These are phyloP conservation scores for Tylopilus sp. DNA, from an alignment of 768 basidiomycete genomes.

Conservation along the genomic window DNA sequence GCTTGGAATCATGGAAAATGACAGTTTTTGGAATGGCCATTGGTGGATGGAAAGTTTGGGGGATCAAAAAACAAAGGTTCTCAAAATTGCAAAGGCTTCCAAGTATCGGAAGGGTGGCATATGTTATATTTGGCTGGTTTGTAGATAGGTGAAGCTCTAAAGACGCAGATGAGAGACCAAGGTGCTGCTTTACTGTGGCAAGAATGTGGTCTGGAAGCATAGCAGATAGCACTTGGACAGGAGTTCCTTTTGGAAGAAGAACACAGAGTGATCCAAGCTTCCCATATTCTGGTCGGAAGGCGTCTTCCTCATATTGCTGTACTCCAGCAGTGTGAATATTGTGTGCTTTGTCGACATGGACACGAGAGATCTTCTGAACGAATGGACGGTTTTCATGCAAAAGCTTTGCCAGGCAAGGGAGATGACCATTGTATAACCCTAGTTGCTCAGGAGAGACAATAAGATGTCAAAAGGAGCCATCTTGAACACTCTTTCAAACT, in stretches of 20 bases:
- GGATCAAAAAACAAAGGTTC: too few relatives aligned
- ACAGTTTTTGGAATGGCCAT: background rate
- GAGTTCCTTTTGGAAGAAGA: background rate
- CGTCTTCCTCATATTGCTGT: background rate
- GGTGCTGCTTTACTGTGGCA: too few relatives aligned
- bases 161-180: too few relatives aligned
- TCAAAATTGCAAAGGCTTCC: too few relatives aligned
- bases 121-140: too few relatives aligned
- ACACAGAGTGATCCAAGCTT: background rate
- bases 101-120: too few relatives aligned
- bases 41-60: background rate
- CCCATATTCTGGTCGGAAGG: background rate
- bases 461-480: background rate
- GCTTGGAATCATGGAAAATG: background rate
- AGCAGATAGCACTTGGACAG: too few relatives aligned
- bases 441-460: background rate
- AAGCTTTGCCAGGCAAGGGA: background rate
- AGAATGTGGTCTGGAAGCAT: too few relatives aligned
- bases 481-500: background rate
- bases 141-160: too few relatives aligned
- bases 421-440: background rate
- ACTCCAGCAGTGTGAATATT: background rate
- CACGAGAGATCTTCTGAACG: background rate
- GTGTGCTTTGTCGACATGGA: background rate
- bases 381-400: too few relatives aligned